These are phyloP conservation scores for Trichocomaceae sp. DNA, from an alignment of 2,329 filamentous ascomycete species.

Conservation along the genomic window DNA sequence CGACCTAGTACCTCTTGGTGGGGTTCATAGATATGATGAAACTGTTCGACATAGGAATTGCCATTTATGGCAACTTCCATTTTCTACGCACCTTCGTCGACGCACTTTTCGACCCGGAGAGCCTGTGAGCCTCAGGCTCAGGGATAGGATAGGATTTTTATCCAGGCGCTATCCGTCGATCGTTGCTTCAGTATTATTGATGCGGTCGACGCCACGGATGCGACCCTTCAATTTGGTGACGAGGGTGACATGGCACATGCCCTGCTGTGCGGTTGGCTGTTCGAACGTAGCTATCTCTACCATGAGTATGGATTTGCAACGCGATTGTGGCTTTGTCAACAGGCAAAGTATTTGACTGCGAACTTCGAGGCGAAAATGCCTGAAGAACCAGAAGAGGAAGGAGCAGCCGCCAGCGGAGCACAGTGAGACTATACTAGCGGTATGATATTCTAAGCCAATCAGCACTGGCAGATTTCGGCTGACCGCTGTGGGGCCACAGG, in stretches of 20 bases:
- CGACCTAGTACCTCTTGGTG: constrained; percentile 18
- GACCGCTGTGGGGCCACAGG: not conserved
- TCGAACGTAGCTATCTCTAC: constrained; percentile 16
- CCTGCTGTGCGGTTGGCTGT: constrained; percentile 22
- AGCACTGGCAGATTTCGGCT: not conserved
- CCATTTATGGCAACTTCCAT: constrained; percentile 16
- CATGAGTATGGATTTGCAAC: constrained; percentile 16
- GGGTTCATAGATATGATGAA: constrained; percentile 16
- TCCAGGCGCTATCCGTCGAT: constrained; percentile 15
- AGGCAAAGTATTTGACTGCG: constrained; percentile 16
- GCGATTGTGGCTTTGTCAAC: constrained; percentile 13
- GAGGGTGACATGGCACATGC: constrained; percentile 28
- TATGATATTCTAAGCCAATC: not conserved
- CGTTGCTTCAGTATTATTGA: constrained; percentile 29
- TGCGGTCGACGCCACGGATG: constrained; percentile 25
- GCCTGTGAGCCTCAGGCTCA: constrained; percentile 3
- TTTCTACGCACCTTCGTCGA: constrained; percentile 14
- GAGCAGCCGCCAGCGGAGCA: not conserved
- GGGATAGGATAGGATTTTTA: not conserved
- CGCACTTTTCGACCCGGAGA: constrained; percentile 13
- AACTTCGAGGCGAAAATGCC: constrained; percentile 16
- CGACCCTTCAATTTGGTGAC: constrained; percentile 24
- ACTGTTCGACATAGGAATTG: constrained; percentile 13
- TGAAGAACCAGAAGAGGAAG: not conserved
- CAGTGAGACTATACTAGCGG: not conserved